These are phyloP conservation scores for Mucor irregularis DNA, from an alignment of 371 early-diverging fungal genomes.

Conservation along the genomic window DNA sequence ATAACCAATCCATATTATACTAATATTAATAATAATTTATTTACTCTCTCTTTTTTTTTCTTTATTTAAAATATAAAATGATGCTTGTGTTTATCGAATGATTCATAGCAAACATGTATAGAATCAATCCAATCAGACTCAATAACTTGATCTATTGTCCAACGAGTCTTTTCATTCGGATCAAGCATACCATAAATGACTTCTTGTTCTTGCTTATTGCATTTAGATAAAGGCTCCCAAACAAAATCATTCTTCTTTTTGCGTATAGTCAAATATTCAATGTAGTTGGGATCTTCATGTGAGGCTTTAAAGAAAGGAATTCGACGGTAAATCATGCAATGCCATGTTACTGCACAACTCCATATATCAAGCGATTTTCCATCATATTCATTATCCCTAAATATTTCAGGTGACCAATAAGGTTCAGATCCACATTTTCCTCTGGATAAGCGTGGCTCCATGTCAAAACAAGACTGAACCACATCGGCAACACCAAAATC, in stretches of 20 bases:
- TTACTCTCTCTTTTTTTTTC: background rate
- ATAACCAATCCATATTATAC: background rate
- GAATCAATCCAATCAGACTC: constrained; percentile 47
- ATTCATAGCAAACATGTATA: constrained; percentile 37
- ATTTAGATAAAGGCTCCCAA: constrained; percentile 62
- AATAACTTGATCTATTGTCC: constrained; percentile 45
- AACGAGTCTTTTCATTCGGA: constrained; percentile 42
- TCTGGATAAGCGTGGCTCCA: constrained; percentile 55
- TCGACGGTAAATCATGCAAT: constrained; percentile 74
- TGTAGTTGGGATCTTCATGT: constrained; percentile 65
- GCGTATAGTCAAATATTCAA: constrained; percentile 44
- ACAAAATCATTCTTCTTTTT: background rate
- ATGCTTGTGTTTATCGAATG: constrained; percentile 24
- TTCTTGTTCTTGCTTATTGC: constrained; percentile 26
- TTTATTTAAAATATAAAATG: constrained; percentile 13
- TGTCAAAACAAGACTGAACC: constrained; percentile 82
- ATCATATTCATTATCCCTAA: constrained; percentile 58
- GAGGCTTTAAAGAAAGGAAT: constrained; percentile 62
- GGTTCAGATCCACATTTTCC: constrained; percentile 86
- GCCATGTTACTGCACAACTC: constrained; percentile 84
- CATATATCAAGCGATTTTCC: constrained; percentile 78
- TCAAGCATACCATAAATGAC: constrained; percentile 52
- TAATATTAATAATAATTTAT: constrained; percentile 3
- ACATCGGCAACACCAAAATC: constrained; percentile 97
- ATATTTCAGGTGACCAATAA: constrained; percentile 85